Percentiles rank a stretch among this genome's conserved stretches.
Evolutionary conservation across 352 stramenopile genomes (phyloP).

Genomic region (Pythium utonaiense): DNA sequence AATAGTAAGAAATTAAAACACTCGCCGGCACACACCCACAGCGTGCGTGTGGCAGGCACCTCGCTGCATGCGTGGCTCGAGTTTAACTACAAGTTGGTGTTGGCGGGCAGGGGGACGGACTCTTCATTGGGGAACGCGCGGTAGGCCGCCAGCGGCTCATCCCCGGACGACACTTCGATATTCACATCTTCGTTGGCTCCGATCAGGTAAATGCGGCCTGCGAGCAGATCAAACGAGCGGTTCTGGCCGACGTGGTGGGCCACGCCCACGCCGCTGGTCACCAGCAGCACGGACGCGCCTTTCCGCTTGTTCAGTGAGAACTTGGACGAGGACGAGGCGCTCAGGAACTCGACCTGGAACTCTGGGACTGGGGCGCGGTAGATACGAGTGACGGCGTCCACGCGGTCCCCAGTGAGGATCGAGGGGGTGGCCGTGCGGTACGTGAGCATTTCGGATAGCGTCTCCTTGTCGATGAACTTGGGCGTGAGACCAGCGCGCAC

Average conservation of each 20-base stretch:
- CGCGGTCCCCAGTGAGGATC: constrained; percentile 46
- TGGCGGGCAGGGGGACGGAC: not conserved
- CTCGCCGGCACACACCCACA: not conserved
- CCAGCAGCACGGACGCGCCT: constrained; percentile 16
- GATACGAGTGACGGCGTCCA: constrained; percentile 63
- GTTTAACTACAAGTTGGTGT: not conserved
- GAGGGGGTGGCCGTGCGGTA: constrained; percentile 81
- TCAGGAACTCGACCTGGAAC: constrained; percentile 82
- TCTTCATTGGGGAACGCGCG: constrained; percentile 22
- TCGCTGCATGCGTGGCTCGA: not conserved
- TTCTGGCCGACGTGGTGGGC: not conserved
- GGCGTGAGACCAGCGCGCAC: constrained; percentile 97
- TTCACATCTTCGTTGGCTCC: constrained; percentile 13
- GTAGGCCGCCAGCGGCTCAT: constrained; percentile 7
- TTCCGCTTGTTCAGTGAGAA: not conserved
- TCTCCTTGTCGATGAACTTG: constrained; percentile 99
- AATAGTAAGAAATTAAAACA: constrained; percentile 13
- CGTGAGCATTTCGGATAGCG: constrained; percentile 96
- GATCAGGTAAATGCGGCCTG: constrained; percentile 12
- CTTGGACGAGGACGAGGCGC: constrained; percentile 17
- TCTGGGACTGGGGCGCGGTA: constrained; percentile 90
- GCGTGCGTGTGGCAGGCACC: not conserved
- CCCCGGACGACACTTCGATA: not conserved
- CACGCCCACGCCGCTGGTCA: constrained; percentile 3
- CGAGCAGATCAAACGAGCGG: constrained; percentile 3